These are phyloP conservation scores for Suillus alpinus DNA, from an alignment of 768 basidiomycete genomes.

Conservation along the genomic window DNA sequence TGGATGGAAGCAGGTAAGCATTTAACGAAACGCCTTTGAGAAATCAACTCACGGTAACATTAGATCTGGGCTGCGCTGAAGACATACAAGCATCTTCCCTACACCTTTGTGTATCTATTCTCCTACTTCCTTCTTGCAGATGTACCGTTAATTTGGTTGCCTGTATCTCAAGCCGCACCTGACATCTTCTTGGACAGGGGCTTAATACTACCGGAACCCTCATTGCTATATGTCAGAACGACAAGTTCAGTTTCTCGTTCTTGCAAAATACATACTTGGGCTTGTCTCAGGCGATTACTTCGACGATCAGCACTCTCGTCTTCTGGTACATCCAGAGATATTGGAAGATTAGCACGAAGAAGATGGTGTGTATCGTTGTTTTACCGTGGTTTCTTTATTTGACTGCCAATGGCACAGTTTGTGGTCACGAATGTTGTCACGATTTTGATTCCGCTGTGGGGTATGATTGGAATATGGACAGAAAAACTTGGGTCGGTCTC, in stretches of 20 bases:
- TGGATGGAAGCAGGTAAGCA: conserved; percentile 76
- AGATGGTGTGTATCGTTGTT: conserved; percentile 53
- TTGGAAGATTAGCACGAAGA: conserved; percentile 78
- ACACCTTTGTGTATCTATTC: conserved; percentile 79
- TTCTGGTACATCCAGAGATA: conserved; percentile 84
- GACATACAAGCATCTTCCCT: conserved; percentile 74
- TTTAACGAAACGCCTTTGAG: neutral
- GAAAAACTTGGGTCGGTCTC: conserved; percentile 55
- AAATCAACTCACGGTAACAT: conserved; percentile 20
- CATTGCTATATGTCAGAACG: conserved; percentile 73
- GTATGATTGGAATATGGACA: conserved; percentile 85
- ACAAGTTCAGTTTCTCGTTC: conserved; percentile 80
- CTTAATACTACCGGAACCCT: conserved; percentile 78
- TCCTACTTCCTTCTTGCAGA: conserved; percentile 79
- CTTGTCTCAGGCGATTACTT: conserved; percentile 71
- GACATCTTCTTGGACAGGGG: conserved; percentile 45
- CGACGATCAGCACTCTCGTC: conserved; percentile 65
- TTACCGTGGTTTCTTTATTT: conserved; percentile 12
- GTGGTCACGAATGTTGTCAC: conserved; percentile 74
- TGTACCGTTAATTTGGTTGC: conserved; percentile 37
- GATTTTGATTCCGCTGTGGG: conserved; percentile 80
- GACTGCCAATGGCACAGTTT: conserved; percentile 44
- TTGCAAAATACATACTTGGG: conserved; percentile 78
- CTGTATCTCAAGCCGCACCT: neutral
- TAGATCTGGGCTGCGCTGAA: conserved; percentile 76